phyloP scores from a whole-genome alignment of 331 rosid species.

The Rhamnella rubrinervis region DNA sequence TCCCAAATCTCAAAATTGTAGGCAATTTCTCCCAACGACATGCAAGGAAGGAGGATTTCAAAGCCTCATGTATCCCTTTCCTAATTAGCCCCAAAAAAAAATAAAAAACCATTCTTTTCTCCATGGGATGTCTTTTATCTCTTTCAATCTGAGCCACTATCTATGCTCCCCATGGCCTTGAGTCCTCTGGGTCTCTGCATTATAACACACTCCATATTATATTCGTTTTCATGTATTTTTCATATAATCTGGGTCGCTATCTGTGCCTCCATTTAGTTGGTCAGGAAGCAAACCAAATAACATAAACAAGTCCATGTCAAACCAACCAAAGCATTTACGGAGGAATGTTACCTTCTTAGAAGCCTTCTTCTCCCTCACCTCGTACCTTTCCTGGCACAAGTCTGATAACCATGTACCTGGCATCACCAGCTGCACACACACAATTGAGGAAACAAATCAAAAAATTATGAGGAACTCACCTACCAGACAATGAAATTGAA shows the following conservation, averaged over 20 bases:
- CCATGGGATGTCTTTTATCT: neutral
- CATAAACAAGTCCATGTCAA: neutral
- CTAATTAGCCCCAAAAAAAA: neutral
- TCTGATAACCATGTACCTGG: slow-evolving; percentile 64
- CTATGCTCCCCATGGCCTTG: slow-evolving; percentile 62
- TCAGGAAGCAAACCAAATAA: neutral
- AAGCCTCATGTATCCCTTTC: neutral
- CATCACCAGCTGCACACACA: slow-evolving; percentile 44
- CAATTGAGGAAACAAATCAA: neutral
- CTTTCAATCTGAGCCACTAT: slow-evolving; percentile 53
- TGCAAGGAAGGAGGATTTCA: neutral
- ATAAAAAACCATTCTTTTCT: neutral
- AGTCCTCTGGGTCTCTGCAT: slow-evolving; percentile 60
- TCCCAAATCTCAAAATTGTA: slow-evolving; percentile 2
- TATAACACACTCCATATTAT: slow-evolving; percentile 8
- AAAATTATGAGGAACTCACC: neutral
- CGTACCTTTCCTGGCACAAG: slow-evolving; percentile 60
- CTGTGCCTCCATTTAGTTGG: neutral
- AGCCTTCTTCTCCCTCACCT: slow-evolving; percentile 60
- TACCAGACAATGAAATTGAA: neutral
- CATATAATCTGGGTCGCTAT: neutral
- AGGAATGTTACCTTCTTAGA: slow-evolving; percentile 40
- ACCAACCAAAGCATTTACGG: neutral
- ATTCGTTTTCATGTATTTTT: neutral
- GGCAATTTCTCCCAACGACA: neutral